Conservation (phyloP, 257 asterid genomes). For the Verbena officinalis region DNA sequence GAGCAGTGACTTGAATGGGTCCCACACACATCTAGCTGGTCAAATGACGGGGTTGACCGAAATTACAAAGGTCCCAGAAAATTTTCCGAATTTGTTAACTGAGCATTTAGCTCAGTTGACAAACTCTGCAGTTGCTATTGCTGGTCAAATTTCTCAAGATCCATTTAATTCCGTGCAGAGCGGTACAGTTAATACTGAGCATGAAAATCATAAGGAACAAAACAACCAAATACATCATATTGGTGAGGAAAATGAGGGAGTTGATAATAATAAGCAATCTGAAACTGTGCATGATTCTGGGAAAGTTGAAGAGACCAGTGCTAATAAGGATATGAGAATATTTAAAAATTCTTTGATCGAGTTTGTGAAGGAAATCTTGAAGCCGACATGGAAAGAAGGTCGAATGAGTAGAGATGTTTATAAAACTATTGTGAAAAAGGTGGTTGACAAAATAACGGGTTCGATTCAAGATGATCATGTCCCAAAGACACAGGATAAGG, state of each 20-base stretch:
- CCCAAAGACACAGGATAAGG: slow-evolving; percentile 80
- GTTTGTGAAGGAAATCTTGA: slow-evolving; percentile 82
- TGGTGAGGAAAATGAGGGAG: slow-evolving; percentile 39
- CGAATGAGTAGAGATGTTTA: slow-evolving; percentile 89
- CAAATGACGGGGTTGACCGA: slow-evolving; percentile 15
- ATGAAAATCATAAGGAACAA: slow-evolving; percentile 39
- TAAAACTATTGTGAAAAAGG: slow-evolving; percentile 90
- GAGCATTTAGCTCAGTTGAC: slow-evolving; percentile 49
- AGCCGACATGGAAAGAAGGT: slow-evolving; percentile 97
- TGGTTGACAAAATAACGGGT: slow-evolving; percentile 86
- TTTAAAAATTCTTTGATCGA: slow-evolving; percentile 83
- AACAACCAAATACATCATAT: slow-evolving; percentile 31
- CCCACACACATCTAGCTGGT: slow-evolving; percentile 32
- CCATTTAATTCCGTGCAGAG: slow-evolving; percentile 35
- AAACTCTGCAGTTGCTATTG: slow-evolving; percentile 28
- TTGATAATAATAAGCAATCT: slow-evolving; percentile 42
- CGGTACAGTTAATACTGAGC: slow-evolving; percentile 34
- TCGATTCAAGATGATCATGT: slow-evolving; percentile 68
- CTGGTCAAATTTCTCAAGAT: slow-evolving; percentile 36
- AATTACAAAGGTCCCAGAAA: slow-evolving; percentile 35
- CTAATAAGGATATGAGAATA: slow-evolving; percentile 72
- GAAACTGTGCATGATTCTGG: slow-evolving; percentile 45
- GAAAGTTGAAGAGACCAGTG: slow-evolving; percentile 52
- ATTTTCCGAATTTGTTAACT: slow-evolving; percentile 38
- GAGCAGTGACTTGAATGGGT: slow-evolving; percentile 39